Conservation (phyloP, 2,329 filamentous ascomycete genomes). For the Chaetomiaceae sp. region DNA sequence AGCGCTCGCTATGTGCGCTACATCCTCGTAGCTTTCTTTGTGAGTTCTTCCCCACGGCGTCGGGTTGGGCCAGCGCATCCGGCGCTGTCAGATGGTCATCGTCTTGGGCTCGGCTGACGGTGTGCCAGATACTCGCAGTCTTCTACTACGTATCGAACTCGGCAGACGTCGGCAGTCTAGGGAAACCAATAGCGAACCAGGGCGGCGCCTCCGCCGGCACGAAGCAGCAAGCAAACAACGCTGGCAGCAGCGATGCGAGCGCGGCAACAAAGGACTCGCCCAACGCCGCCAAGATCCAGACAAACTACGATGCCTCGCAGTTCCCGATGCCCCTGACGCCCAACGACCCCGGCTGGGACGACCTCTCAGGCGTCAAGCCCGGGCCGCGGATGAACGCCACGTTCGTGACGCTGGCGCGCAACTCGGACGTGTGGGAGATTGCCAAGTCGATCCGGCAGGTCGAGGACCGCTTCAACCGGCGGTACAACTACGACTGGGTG, state of each 20-base stretch:
- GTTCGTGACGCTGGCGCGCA: conserved; percentile 92
- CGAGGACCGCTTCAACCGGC: conserved; percentile 95
- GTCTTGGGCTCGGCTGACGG: conserved; percentile 6
- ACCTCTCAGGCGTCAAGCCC: conserved; percentile 49
- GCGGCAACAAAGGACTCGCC: not conserved
- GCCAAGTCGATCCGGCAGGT: conserved; percentile 92
- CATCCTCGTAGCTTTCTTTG: conserved; percentile 78
- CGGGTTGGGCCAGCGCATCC: not conserved
- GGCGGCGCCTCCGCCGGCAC: conserved; percentile 8
- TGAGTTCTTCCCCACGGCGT: conserved; percentile 44
- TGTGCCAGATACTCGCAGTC: conserved; percentile 56
- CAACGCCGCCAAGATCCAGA: conserved; percentile 27
- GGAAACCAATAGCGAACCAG: conserved; percentile 34
- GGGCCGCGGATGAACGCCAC: conserved; percentile 90
- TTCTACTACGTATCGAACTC: conserved; percentile 75
- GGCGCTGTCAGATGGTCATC: not conserved
- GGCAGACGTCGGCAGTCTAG: conserved; percentile 38
- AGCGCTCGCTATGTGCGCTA: conserved; percentile 71
- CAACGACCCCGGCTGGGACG: conserved; percentile 49
- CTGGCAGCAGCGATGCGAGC: not conserved
- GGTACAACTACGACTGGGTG: conserved; percentile 98
- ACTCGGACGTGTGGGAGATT: conserved; percentile 94
- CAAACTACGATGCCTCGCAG: conserved; percentile 37
- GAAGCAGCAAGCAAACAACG: conserved; percentile 13
- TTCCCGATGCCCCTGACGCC: conserved; percentile 50